Evolutionary conservation across 306 rosid species (phyloP), one percentile per base, ranked within the genome.

Genomic region (Alnus glutinosa): DNA sequence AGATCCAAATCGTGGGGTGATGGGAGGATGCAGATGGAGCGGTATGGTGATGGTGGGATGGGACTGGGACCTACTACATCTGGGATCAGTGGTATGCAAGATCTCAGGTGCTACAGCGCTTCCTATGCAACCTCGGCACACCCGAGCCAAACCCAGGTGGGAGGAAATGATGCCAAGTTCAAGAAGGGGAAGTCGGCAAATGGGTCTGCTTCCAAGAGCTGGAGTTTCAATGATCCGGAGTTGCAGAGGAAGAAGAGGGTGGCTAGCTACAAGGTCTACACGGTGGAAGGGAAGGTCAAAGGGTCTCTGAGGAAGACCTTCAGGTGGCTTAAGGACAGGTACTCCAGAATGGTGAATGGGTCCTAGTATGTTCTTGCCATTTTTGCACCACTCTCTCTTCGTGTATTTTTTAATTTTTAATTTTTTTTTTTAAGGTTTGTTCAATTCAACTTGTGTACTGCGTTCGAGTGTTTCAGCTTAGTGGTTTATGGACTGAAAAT

Each of bases 181-280:
- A 94, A 89, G 88, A 94, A 91, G 79, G 98, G 92, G 1, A 92
- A 94, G 77, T 92, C 96, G 3, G 85, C 89, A 13, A 92, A 90
- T 28, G 89, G 89, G 44, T 86, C 89, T 1, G 39, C 77, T 15
- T 92, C 97, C 0, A 92, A 89, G 64, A 82, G 83, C 44, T 94
- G 97, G 97, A 91, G 93, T 47, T 86, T 94, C 28, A 86, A 69
- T 70, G 98, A 94, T 78, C 97, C 98, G 3, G 98, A 94, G 83
- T 73, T 92, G 85, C 93, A 91, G 94, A 86, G 98, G 89, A 92
- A 89, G 87, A 94, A 88, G 79, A 91, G 97, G 78, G 97, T 94
- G 4, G 98, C 97, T 16, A 88, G 98, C 83, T 94, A 94, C 73
- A 94, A 94, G 84, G 97, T 91, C 46, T 94, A 94, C 76, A 30